phyloP scores from a whole-genome alignment of 1,284 basidiomycete genomes.

The Heliocybe sulcata region DNA sequence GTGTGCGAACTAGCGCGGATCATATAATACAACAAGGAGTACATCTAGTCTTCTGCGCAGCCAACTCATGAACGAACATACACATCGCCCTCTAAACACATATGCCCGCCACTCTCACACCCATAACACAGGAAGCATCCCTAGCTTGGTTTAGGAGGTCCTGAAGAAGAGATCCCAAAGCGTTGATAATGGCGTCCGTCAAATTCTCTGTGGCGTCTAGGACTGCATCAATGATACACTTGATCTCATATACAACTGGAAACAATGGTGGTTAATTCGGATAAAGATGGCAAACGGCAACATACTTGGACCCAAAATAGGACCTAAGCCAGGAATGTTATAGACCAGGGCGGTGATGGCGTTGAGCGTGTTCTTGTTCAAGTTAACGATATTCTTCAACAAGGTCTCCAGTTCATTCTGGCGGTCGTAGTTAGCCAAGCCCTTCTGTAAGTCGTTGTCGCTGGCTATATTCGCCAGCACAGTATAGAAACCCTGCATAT shows the following conservation, averaged over 20 bases:
- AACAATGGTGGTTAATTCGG: slow-evolving; percentile 2
- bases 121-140: slow-evolving; percentile 15
- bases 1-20: not conserved
- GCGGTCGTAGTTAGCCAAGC: slow-evolving; percentile 45
- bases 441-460: slow-evolving; percentile 30
- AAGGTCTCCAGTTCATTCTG: slow-evolving; percentile 35
- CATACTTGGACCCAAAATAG: slow-evolving; percentile 49
- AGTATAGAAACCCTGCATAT: slow-evolving; percentile 29
- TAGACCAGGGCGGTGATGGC: slow-evolving; percentile 23
- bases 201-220: slow-evolving; percentile 42
- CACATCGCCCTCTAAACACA: no score
- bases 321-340: slow-evolving; percentile 36
- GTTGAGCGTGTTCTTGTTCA: slow-evolving; percentile 44
- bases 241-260: slow-evolving; percentile 39
- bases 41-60: no score
- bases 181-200: slow-evolving; percentile 39
- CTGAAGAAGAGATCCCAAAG: slow-evolving; percentile 24
- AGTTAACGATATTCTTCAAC: slow-evolving; percentile 38
- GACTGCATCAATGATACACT: slow-evolving; percentile 36
- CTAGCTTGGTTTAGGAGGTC: slow-evolving; percentile 16
- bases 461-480: slow-evolving; percentile 23
- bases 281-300: slow-evolving; percentile 9
- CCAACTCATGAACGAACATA: no score
- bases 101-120: no score
- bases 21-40: not conserved